phyloP scores from a whole-genome alignment of 2,329 filamentous ascomycete genomes.

The Ceratocystis ficicola region DNA sequence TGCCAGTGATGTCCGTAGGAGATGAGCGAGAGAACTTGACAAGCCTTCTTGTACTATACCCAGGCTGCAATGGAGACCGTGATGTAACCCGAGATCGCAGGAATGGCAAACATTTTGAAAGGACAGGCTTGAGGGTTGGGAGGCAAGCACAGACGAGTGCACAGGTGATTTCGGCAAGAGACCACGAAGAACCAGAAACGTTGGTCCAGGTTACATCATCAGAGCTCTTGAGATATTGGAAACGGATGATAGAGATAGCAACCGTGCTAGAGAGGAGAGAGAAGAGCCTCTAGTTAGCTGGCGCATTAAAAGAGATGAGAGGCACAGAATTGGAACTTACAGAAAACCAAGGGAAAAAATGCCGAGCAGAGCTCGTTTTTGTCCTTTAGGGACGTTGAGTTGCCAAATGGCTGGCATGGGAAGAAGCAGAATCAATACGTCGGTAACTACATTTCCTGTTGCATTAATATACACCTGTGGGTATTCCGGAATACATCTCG shows the following conservation, averaged over 20 bases:
- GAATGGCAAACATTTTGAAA: constrained; percentile 25
- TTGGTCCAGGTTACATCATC: constrained; percentile 25
- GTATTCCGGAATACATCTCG: constrained; percentile 24
- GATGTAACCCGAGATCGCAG: constrained; percentile 19
- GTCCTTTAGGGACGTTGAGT: constrained; percentile 24
- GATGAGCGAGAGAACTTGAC: not conserved
- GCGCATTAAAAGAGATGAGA: not conserved
- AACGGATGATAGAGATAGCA: constrained; percentile 25
- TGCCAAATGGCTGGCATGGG: constrained; percentile 26
- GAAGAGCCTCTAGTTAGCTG: constrained; percentile 8
- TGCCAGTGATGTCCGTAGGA: not conserved
- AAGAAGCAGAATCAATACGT: constrained; percentile 26
- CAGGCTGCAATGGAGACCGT: not conserved
- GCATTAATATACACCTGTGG: constrained; percentile 26
- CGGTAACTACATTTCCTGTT: constrained; percentile 27
- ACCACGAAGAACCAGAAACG: constrained; percentile 25
- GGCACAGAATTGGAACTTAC: constrained; percentile 21
- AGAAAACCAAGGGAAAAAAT: constrained; percentile 28
- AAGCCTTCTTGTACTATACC: not conserved
- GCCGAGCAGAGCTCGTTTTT: constrained; percentile 26
- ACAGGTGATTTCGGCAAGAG: constrained; percentile 25
- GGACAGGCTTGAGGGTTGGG: constrained; percentile 25
- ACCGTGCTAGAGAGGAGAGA: constrained; percentile 22
- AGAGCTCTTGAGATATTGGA: constrained; percentile 23
- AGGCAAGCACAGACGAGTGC: constrained; percentile 25